A percentile compares a stretch with the other conserved stretches of the same genome.
These are phyloP conservation scores for Kwoniella sp. DNA, from an alignment of 768 basidiomycete genomes.

Conservation along the genomic window DNA sequence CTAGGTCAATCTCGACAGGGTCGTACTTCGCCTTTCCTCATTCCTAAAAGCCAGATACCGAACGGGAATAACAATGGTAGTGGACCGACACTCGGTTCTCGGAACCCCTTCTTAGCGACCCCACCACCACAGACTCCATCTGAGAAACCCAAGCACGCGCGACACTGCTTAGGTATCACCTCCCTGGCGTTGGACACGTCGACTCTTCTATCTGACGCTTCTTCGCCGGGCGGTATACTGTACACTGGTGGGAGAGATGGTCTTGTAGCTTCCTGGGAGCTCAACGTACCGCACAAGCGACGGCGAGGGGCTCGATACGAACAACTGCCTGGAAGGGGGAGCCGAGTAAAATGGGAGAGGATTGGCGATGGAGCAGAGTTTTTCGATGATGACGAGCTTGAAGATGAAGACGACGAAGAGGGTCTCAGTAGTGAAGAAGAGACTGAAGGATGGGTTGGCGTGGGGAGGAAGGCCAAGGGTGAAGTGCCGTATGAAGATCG, in stretches of 20 bases:
- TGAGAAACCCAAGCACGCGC: conserved; percentile 60
- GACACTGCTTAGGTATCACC: conserved; percentile 82
- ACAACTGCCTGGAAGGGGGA: conserved; percentile 43
- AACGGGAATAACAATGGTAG: conserved; percentile 4
- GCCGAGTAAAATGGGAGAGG: conserved; percentile 56
- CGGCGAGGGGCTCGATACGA: conserved; percentile 54
- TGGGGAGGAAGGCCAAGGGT: conserved; percentile 57
- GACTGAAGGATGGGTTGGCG: conserved; percentile 37
- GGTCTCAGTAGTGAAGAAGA: conserved; percentile 50
- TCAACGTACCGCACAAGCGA: conserved; percentile 67
- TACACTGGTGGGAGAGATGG: conserved; percentile 91
- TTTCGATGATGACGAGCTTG: conserved; percentile 70
- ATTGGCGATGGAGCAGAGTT: conserved; percentile 88
- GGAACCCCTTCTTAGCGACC: conserved; percentile 45
- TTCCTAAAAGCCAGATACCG: conserved; percentile 51
- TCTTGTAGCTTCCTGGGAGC: conserved; percentile 82
- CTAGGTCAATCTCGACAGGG: conserved; percentile 68
- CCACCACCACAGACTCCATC: conserved; percentile 9
- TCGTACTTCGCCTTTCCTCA: conserved; percentile 68
- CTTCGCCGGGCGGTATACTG: conserved; percentile 75
- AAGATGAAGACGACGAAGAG: conserved; percentile 67
- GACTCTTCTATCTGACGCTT: conserved; percentile 70
- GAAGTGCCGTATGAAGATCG: conserved; percentile 67
- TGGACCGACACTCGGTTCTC: conserved; percentile 22
- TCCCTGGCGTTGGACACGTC: conserved; percentile 84